Percentiles rank a stretch among this genome's conserved stretches.
Conservation (phyloP, 2,329 filamentous ascomycete genomes). For the Rasamsonia emersonii region DNA sequence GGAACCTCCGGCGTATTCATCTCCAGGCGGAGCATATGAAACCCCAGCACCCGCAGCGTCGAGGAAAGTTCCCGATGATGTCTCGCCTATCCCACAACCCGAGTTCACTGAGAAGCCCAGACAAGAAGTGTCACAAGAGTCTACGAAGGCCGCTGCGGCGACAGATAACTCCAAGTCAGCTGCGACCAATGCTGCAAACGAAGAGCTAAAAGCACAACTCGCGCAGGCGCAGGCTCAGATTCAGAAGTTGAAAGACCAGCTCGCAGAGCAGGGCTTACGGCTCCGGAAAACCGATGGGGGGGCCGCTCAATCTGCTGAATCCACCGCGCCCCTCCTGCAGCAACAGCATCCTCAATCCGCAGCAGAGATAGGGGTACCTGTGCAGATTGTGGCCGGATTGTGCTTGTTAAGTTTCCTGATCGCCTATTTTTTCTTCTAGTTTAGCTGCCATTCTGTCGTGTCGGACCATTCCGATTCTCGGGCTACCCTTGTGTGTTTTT, state of each 20-base stretch:
- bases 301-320: constrained; percentile 39
- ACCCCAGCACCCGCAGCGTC: constrained; percentile 38
- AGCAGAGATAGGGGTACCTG: constrained; percentile 64
- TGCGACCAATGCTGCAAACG: constrained; percentile 41
- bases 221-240: constrained; percentile 68
- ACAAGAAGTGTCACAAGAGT: constrained; percentile 34
- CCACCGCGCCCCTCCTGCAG: constrained; percentile 39
- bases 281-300: constrained; percentile 63
- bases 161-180: constrained; percentile 39
- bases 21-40: constrained; percentile 43
- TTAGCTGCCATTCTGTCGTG: constrained; percentile 12
- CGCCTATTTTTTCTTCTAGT: constrained; percentile 92
- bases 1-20: constrained; percentile 47
- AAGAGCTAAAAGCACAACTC: constrained; percentile 65
- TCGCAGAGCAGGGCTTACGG: constrained; percentile 61
- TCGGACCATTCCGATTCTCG: constrained; percentile 13
- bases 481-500: too few species aligned
- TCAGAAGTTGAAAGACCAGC: constrained; percentile 54
- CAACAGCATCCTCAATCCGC: constrained; percentile 46
- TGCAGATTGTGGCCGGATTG: constrained; percentile 73
- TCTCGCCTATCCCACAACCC: constrained; percentile 26
- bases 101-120: constrained; percentile 28
- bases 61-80: constrained; percentile 29
- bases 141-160: constrained; percentile 22
- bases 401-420: constrained; percentile 88